Percentiles rank a stretch among this genome's conserved stretches.
phyloP scores from a whole-genome alignment of 1,139 yeast species.

The Protomyces macrosporus region DNA sequence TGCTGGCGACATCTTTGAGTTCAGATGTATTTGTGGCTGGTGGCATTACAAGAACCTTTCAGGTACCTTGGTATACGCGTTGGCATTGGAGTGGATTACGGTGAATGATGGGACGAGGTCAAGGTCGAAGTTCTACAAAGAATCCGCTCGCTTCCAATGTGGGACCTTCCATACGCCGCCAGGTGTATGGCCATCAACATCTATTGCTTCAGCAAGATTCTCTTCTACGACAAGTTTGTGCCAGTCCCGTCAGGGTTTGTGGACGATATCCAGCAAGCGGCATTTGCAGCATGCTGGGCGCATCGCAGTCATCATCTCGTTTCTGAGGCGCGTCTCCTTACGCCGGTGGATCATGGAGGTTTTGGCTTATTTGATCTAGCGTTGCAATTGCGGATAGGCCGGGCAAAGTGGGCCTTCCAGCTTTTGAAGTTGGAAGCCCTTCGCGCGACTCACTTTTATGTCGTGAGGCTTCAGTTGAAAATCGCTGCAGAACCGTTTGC shows the following conservation, averaged over 20 bases:
- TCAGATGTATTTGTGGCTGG: no score
- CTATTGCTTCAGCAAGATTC: neutral
- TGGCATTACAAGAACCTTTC: neutral
- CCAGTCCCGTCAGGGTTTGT: neutral
- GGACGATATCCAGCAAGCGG: neutral
- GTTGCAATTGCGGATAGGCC: neutral
- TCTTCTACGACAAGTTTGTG: neutral
- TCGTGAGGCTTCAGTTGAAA: no score
- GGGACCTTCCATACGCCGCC: neutral
- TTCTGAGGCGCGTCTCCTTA: neutral
- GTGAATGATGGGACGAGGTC: neutral
- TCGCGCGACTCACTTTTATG: no score
- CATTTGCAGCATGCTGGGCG: neutral
- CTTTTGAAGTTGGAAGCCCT: no score
- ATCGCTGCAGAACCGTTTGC: no score
- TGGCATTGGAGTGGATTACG: neutral
- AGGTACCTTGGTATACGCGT: neutral
- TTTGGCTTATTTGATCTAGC: neutral
- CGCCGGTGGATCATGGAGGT: neutral
- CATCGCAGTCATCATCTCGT: neutral
- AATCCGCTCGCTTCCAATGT: neutral
- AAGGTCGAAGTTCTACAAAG: neutral
- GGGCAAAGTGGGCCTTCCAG: neutral
- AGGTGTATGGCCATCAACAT: neutral
- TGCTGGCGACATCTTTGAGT: no score